phyloP scores from a whole-genome alignment of 2,329 filamentous ascomycete species.

The Boeremia lycopersici region DNA sequence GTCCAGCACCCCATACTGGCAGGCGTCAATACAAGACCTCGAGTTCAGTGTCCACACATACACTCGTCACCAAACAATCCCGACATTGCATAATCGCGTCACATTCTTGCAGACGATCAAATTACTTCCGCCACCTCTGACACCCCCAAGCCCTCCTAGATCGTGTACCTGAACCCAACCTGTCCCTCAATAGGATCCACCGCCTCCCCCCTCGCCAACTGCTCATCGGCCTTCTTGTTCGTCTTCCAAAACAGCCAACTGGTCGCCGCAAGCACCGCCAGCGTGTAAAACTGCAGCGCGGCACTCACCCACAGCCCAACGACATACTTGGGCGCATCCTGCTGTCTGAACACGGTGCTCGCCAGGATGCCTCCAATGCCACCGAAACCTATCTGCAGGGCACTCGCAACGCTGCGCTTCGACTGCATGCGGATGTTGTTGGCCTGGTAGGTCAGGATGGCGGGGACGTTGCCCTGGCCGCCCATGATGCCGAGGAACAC shows the following conservation, averaged over 20 bases:
- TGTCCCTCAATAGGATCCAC: constrained; percentile 26
- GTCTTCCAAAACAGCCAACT: constrained; percentile 21
- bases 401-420: constrained; percentile 28
- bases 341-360: constrained; percentile 25
- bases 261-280: constrained; percentile 18
- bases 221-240: constrained; percentile 22
- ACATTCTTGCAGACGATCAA: too few relatives aligned
- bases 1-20: too few relatives aligned
- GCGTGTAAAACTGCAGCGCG: constrained; percentile 26
- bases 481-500: constrained; percentile 32
- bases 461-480: constrained; percentile 26
- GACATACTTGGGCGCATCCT: constrained; percentile 30
- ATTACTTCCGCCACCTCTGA: too few relatives aligned
- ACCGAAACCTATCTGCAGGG: constrained; percentile 32
- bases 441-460: constrained; percentile 35
- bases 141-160: neutral
- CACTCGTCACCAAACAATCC: too few relatives aligned
- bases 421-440: constrained; percentile 34
- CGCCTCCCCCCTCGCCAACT: constrained; percentile 19
- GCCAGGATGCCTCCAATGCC: constrained; percentile 36
- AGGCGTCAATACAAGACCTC: too few relatives aligned
- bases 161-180: constrained; percentile 28
- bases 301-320: constrained; percentile 28
- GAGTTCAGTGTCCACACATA: too few relatives aligned
- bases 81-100: too few relatives aligned